phyloP scores from a whole-genome alignment of 164 flowering plant species.

The Cinnamomum micranthum region DNA sequence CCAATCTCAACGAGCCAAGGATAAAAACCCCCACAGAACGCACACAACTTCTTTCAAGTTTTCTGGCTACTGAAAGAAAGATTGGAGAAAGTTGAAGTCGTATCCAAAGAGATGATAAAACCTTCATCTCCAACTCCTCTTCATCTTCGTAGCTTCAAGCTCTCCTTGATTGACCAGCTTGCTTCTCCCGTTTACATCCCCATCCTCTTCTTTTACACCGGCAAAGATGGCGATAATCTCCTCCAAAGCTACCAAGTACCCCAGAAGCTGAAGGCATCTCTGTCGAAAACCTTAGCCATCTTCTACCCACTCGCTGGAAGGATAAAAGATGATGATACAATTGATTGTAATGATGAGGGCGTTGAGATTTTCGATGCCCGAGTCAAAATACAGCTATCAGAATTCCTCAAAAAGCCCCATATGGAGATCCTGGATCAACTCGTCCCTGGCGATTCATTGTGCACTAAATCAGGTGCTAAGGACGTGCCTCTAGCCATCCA shows the following conservation, averaged over 20 bases:
- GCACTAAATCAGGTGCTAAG: background rate
- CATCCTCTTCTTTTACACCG: conserved; percentile 12
- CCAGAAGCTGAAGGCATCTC: conserved; percentile 17
- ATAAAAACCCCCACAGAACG: too few relatives aligned
- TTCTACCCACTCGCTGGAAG: conserved; percentile 41
- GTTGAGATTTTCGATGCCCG: conserved; percentile 19
- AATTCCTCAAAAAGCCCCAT: conserved; percentile 15
- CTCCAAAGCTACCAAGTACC: background rate
- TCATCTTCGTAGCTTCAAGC: conserved; percentile 10
- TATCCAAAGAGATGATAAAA: conserved; percentile 12
- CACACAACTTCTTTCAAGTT: background rate
- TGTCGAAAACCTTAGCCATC: conserved; percentile 20
- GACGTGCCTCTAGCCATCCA: conserved; percentile 29
- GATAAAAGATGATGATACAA: conserved; percentile 17
- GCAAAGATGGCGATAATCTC: background rate
- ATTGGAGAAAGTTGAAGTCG: conserved; percentile 8
- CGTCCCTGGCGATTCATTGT: conserved; percentile 20
- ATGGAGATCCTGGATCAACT: conserved; percentile 20
- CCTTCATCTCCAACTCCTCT: conserved; percentile 26
- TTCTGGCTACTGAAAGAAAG: background rate
- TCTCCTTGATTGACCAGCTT: conserved; percentile 18
- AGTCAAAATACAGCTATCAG: conserved; percentile 14
- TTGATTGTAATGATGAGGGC: conserved; percentile 38
- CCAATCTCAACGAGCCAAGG: too few relatives aligned
- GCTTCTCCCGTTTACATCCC: conserved; percentile 2